Base-by-base conservation (phyloP, 2,329 filamentous ascomycete species). In the Neopestalotiopsis sp. region DNA sequence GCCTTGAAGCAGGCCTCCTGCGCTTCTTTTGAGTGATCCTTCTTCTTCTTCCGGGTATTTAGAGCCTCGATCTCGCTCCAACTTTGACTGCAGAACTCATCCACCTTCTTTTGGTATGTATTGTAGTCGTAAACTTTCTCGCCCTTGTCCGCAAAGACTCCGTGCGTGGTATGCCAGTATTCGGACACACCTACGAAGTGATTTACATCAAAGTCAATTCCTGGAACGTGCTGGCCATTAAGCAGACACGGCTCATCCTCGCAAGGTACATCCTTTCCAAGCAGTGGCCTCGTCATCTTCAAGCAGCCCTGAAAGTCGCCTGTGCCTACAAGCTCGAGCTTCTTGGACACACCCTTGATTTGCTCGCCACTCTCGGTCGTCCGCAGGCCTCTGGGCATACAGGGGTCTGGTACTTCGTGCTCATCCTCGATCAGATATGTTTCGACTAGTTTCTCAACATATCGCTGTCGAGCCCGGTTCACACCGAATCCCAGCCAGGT, bases 401-500 rank as follows among this genome's bases (percentile, higher is more conserved):
- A 99, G 1, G 97, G 96, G 78, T 99, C 97, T 0, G 94, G 94
- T 0, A 97, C 83, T 74, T 97, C 94, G 34, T 84, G 82, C 5
- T 86, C 83, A 4, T 85, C 84, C 4, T 84, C 82, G 10, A 86
- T 85, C n/a, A 83, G 84, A 71, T 90, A 92, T 1, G 90, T 86
- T 42, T 93, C 89, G 68, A 91, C 79, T n/a, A 99, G 81, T 4
- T 88, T 85, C 70, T 94, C 86, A n/a, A 98, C 84, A 75, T 97
- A 99, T 68, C 95, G 88, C 73, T 92, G 86, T 61, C 96, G 90
- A 4, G 97, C 96, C 82, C 98, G 91, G 72, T 98, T 96, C 38
- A 97, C 95, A n/a, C 96, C 96, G 77, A 97, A 99, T 0, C 95
- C 95, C 5, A 99, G 86, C 96, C 96, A 99, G 0, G 96, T 97